phyloP scores from a whole-genome alignment of 352 stramenopile species.

The Phytophthora colocasiae region DNA sequence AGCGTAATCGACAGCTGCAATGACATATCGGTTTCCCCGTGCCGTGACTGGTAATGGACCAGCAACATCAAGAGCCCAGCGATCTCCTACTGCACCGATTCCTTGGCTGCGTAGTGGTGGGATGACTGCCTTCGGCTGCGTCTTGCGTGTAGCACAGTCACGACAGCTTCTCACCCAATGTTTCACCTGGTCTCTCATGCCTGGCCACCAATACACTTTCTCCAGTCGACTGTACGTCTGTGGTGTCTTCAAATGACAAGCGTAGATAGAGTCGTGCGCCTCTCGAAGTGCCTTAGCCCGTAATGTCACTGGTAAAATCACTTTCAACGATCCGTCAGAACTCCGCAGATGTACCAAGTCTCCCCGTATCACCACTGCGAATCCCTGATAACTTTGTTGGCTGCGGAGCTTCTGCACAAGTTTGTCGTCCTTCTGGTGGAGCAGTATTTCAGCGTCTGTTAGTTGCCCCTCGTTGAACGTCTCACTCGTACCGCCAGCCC shows the following conservation, averaged over 20 bases:
- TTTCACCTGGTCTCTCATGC: neutral
- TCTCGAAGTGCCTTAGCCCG: neutral
- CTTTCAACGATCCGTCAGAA: neutral
- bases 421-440: neutral
- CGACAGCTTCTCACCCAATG: neutral
- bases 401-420: neutral
- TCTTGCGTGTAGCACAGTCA: too few relatives aligned
- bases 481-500: too few relatives aligned
- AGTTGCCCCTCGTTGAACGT: too few relatives aligned
- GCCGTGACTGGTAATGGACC: too few relatives aligned
- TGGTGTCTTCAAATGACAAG: conserved; percentile 8
- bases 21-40: too few relatives aligned
- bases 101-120: too few relatives aligned
- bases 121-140: too few relatives aligned
- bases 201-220: conserved; percentile 22
- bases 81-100: too few relatives aligned
- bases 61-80: too few relatives aligned
- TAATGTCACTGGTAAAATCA: conserved; percentile 15
- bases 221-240: conserved; percentile 18
- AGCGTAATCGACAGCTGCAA: too few relatives aligned
- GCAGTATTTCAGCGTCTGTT: too few relatives aligned
- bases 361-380: neutral
- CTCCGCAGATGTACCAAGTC: neutral
- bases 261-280: conserved; percentile 26
- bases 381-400: neutral